phyloP scores from a whole-genome alignment of 441 rosid genomes.

The Isatis lusitanica region DNA sequence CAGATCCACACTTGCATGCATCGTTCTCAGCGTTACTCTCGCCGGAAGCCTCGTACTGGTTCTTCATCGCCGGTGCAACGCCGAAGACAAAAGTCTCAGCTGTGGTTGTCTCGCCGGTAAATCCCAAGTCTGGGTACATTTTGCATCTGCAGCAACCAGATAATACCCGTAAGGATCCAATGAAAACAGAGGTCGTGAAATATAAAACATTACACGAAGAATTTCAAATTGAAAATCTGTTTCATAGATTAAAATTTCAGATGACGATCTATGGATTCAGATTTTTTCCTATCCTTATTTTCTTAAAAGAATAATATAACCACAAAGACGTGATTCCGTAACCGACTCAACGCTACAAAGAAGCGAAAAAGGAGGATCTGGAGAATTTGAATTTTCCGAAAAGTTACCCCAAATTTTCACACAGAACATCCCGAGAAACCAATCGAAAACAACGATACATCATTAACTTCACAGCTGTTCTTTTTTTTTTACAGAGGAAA shows the following conservation, averaged over 20 bases:
- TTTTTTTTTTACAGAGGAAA: no score
- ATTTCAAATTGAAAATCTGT: not conserved
- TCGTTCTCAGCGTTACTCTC: constrained; percentile 44
- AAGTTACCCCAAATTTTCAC: not conserved
- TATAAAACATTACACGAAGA: not conserved
- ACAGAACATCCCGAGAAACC: not conserved
- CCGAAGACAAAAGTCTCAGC: constrained; percentile 47
- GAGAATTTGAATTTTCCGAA: not conserved
- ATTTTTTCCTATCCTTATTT: no score
- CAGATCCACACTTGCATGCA: constrained; percentile 63
- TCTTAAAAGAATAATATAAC: no score
- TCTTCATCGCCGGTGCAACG: constrained; percentile 53
- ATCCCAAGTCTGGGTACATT: constrained; percentile 40
- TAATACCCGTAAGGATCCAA: not conserved
- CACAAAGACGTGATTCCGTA: no score
- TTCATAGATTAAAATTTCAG: not conserved
- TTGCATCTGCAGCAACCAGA: constrained; percentile 26
- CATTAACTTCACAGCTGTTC: not conserved
- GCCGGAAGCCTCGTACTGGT: constrained; percentile 32
- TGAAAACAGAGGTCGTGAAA: not conserved
- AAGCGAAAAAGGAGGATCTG: not conserved
- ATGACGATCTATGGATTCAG: no score
- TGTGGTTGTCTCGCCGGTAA: constrained; percentile 39
- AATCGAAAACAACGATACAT: not conserved
- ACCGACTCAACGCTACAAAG: no score